Evolutionary conservation across 768 basidiomycete species (phyloP), one percentile per base, ranked within the genome.

Genomic region (Suillus clintonianus): DNA sequence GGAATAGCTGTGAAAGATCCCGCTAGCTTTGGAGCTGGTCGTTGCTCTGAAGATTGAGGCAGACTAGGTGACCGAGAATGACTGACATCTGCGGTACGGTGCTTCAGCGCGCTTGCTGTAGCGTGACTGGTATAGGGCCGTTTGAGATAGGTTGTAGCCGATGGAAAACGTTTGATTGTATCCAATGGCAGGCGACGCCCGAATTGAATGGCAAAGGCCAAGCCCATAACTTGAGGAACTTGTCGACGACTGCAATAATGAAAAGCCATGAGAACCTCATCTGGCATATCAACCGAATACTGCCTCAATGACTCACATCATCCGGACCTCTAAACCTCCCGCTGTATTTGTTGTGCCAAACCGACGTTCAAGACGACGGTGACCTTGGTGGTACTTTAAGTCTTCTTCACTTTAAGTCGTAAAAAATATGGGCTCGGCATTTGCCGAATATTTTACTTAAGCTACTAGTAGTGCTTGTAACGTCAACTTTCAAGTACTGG

Each of bases 101-200:
- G 68, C 45, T 62, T 67, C 55, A 56, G 59, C 55, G 39, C 54
- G 36, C 62, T 65, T 27, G 72, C 70, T 58, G 74, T 69, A 61
- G 78, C 76, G 66, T 78, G 78, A 61, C 82, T 80, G 42, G 82
- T 75, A 67, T 79, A 78, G 6, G 84, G 71, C 62, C 85, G 83
- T 75, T 88, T 87, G 48, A 79, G 68, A 62, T 67, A 60, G 39
- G 75, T 71, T 19, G 48, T 60, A 24, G 64, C 63, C 60, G 65
- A 67, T 51, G 76, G 41, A 51, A 67, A 37, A 59, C 68, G 70
- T 64, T 72, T 71, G 34, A 75, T 67, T 32, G 78, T 75, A 75
- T 85, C 81, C 69, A 84, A 70, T 81, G 84, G 84, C 86, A 88
- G 81, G 78, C 83, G 79, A 75, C 77, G 81, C 81, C 84, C 81